Evolutionary conservation across 2,329 filamentous ascomycete species (phyloP).

Genomic region (Sporothrix dimorphospora): DNA sequence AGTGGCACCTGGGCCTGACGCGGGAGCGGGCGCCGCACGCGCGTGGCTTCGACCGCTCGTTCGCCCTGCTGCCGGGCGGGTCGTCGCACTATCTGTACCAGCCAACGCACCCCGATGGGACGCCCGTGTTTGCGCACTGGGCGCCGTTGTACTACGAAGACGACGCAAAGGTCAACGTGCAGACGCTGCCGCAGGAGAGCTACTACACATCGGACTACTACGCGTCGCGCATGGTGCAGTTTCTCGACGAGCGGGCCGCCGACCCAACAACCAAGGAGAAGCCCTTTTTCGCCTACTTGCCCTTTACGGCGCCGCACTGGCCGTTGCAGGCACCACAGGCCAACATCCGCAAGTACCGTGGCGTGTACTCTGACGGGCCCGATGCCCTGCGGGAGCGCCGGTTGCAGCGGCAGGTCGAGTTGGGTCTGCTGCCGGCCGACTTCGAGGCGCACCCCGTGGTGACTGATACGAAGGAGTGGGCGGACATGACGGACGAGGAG

Average conservation of each 20-base stretch:
- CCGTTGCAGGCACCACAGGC: slow-evolving; percentile 49
- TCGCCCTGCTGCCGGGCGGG: background rate
- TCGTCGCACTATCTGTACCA: background rate
- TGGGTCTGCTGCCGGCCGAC: slow-evolving; percentile 56
- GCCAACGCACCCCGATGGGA: background rate
- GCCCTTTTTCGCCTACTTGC: slow-evolving; percentile 63
- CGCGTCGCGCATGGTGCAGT: slow-evolving; percentile 41
- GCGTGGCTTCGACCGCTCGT: background rate
- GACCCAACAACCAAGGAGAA: slow-evolving; percentile 32
- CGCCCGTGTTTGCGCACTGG: background rate
- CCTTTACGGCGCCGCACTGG: slow-evolving; percentile 67
- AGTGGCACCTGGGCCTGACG: slow-evolving; percentile 11
- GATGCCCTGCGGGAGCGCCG: slow-evolving; percentile 51
- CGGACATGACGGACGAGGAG: slow-evolving; percentile 50
- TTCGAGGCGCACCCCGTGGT: slow-evolving; percentile 56
- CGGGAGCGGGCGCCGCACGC: background rate
- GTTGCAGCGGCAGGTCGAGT: slow-evolving; percentile 52
- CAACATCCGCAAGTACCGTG: slow-evolving; percentile 59
- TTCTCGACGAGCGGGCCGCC: slow-evolving; percentile 49
- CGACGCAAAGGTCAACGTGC: background rate
- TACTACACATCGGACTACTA: background rate
- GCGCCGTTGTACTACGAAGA: background rate
- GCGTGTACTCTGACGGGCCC: slow-evolving; percentile 64
- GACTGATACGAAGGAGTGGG: slow-evolving; percentile 50
- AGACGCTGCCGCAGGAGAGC: background rate